These are phyloP conservation scores for Sphaerosporella brunnea DNA, from an alignment of 495 filamentous ascomycete genomes.

Conservation along the genomic window DNA sequence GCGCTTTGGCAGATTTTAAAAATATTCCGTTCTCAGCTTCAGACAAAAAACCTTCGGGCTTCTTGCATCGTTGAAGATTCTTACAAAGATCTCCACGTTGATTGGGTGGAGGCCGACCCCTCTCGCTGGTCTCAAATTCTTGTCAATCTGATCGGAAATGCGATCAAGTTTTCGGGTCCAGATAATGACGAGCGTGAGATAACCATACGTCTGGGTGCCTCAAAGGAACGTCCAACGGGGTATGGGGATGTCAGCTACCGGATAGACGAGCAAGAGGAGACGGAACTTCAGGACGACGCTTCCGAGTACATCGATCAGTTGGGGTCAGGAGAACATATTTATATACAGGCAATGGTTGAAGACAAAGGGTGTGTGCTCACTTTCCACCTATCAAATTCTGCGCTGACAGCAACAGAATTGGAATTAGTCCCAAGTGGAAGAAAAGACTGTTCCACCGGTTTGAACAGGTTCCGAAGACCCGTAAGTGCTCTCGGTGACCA, in stretches of 20 bases:
- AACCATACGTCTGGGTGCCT: slow-evolving; percentile 51
- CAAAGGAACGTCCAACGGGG: slow-evolving; percentile 34
- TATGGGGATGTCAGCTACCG: slow-evolving; percentile 18
- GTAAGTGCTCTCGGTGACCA: no score
- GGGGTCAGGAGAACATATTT: slow-evolving; percentile 18
- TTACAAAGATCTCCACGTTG: slow-evolving; percentile 13
- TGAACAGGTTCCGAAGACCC: slow-evolving; percentile 60
- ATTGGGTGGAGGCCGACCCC: slow-evolving; percentile 23
- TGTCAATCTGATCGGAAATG: slow-evolving; percentile 36
- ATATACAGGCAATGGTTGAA: slow-evolving; percentile 19
- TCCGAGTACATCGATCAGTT: slow-evolving; percentile 7
- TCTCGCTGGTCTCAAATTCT: slow-evolving; percentile 22
- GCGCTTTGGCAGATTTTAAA: slow-evolving; percentile 35
- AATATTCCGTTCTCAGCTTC: slow-evolving; percentile 21
- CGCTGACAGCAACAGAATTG: no score
- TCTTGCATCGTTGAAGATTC: slow-evolving; percentile 18
- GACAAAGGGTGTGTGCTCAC: no score
- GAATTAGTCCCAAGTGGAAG: slow-evolving; percentile 56
- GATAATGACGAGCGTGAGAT: slow-evolving; percentile 40
- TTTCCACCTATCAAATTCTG: no score
- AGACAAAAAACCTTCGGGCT: slow-evolving; percentile 13
- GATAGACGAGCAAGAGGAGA: no score
- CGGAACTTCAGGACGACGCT: background rate
- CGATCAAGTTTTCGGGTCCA: slow-evolving; percentile 58
- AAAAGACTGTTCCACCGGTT: slow-evolving; percentile 67